A percentile compares a stretch with the other conserved stretches of the same genome.
These are phyloP conservation scores for Micractinium conductrix DNA, from an alignment of 139 green algal genomes.

Conservation along the genomic window DNA sequence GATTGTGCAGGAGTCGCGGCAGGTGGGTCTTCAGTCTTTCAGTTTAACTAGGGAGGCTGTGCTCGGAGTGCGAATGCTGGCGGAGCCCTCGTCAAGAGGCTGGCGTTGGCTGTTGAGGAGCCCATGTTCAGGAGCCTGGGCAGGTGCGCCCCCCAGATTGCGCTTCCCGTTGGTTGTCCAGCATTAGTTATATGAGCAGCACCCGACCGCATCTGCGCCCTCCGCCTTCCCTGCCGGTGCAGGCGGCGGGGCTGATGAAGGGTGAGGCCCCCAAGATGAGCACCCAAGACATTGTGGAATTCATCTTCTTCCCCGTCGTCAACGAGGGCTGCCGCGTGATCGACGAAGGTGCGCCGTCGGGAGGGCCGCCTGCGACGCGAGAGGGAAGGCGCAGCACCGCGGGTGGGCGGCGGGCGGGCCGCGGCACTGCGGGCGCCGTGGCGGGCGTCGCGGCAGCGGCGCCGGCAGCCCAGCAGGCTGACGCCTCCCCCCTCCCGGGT, in stretches of 20 bases:
- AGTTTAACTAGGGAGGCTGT: too few relatives aligned
- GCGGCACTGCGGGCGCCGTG: too few relatives aligned
- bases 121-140: not conserved
- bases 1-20: slow-evolving; percentile 66
- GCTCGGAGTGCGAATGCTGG: too few relatives aligned
- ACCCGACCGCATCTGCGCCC: not conserved
- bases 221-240: not conserved
- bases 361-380: too few relatives aligned
- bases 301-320: slow-evolving; percentile 98
- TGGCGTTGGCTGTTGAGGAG: too few relatives aligned
- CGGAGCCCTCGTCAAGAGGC: too few relatives aligned
- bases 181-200: not conserved
- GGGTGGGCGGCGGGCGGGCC: too few relatives aligned
- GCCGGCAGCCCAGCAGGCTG: not conserved
- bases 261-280: slow-evolving; percentile 32
- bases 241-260: slow-evolving; percentile 47
- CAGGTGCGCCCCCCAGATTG: not conserved
- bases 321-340: slow-evolving; percentile 92
- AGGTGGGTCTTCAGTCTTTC: too few relatives aligned
- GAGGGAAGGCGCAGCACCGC: too few relatives aligned
- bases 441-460: not conserved
- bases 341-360: slow-evolving; percentile 45
- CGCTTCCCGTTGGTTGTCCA: not conserved
- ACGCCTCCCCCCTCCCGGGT: not conserved
- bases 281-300: slow-evolving; percentile 92